A percentile compares a stretch with the other conserved stretches of the same genome.
These are phyloP conservation scores for Hysterium pulicare DNA, from an alignment of 2,329 filamentous ascomycete species.

Conservation along the genomic window DNA sequence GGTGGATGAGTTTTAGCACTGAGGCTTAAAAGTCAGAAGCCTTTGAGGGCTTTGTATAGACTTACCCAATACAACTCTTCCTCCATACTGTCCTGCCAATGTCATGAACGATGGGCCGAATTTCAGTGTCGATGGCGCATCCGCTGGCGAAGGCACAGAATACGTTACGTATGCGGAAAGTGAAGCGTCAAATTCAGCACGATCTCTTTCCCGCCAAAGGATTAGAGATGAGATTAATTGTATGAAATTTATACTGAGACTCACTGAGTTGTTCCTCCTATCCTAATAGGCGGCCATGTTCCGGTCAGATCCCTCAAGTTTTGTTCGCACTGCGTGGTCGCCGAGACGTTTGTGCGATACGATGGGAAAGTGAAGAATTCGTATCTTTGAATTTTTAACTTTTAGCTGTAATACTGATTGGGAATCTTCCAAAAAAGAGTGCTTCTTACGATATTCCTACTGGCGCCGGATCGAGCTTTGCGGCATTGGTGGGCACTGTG, in stretches of 20 bases:
- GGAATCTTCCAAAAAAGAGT: background rate
- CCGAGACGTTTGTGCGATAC: conserved; percentile 48
- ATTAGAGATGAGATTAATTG: background rate
- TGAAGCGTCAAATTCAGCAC: conserved; percentile 50
- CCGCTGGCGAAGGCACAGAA: conserved; percentile 44
- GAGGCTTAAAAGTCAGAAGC: background rate
- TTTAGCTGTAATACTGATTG: conserved; percentile 29
- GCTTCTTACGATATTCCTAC: conserved; percentile 46
- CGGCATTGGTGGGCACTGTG: conserved; percentile 28
- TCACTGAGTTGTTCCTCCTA: conserved; percentile 57
- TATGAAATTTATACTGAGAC: background rate
- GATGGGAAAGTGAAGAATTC: conserved; percentile 57
- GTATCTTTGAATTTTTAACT: background rate
- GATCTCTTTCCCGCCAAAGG: conserved; percentile 38
- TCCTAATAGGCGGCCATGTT: conserved; percentile 53
- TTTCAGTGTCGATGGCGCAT: conserved; percentile 50
- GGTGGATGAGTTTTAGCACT: conserved; percentile 1
- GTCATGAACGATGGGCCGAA: conserved; percentile 54
- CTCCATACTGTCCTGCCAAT: conserved; percentile 48
- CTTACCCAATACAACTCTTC: conserved; percentile 47
- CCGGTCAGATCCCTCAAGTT: conserved; percentile 52
- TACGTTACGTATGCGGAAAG: conserved; percentile 51
- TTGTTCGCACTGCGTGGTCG: conserved; percentile 50
- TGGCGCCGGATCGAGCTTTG: conserved; percentile 39
- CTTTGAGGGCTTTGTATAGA: background rate